Evolutionary conservation across 257 asterid species (phyloP).

Genomic region (Solanum stenotomum): DNA sequence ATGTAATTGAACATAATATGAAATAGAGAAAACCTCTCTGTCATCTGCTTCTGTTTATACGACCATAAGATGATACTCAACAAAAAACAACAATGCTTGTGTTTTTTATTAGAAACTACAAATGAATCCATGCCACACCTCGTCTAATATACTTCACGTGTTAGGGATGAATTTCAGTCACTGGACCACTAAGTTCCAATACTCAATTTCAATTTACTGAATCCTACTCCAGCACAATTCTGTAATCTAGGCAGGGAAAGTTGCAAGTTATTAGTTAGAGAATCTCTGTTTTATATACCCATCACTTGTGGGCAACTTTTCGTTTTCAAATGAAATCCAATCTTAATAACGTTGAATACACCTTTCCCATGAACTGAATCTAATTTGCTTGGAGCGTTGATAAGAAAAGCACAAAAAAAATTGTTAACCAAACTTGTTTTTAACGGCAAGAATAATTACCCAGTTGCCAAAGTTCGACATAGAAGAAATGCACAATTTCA

Average conservation of each 20-base stretch:
- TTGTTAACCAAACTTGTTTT: not conserved
- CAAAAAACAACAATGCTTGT: not conserved
- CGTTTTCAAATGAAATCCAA: not conserved
- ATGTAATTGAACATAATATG: not conserved
- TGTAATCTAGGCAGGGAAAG: not conserved
- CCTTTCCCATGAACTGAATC: not conserved
- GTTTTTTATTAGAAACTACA: not conserved
- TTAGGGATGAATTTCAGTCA: not conserved
- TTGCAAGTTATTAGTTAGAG: not conserved
- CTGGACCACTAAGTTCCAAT: not conserved
- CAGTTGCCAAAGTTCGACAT: not conserved
- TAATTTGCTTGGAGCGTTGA: not conserved
- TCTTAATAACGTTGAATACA: not conserved
- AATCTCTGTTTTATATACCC: not conserved
- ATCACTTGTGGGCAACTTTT: not conserved
- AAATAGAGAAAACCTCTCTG: not conserved
- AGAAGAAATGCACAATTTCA: not conserved
- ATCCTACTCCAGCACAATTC: not conserved
- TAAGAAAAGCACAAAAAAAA: not conserved
- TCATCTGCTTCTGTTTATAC: not conserved
- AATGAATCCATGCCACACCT: not conserved
- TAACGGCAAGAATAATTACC: not conserved
- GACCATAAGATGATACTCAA: not conserved
- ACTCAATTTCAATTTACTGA: not conserved
- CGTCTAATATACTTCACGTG: not conserved